A percentile compares a stretch with the other conserved stretches of the same genome.
phyloP scores from a whole-genome alignment of 139 green algal species.

The Haematococcus lacustris region DNA sequence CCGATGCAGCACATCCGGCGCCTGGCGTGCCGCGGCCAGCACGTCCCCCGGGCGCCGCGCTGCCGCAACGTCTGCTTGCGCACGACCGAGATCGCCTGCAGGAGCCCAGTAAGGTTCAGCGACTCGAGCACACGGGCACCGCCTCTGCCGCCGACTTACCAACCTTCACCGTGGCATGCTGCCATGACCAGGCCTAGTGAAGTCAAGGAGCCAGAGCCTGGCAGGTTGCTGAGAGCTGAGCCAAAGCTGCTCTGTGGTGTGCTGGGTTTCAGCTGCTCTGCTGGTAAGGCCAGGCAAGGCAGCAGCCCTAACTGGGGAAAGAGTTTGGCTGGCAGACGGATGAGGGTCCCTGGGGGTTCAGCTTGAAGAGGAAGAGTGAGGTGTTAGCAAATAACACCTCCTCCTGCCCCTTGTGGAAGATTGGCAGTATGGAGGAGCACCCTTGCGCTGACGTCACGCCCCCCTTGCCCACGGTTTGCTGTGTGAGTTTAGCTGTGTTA shows the following conservation, averaged over 20 bases:
- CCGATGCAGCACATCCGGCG: slow-evolving; percentile 1
- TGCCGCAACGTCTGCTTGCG: slow-evolving; percentile 27
- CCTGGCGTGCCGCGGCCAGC: slow-evolving; percentile 3
- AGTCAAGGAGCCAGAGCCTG: not conserved
- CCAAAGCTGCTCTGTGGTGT: not conserved
- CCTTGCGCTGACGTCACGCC: not conserved
- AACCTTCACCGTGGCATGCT: not conserved
- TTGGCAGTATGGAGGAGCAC: not conserved
- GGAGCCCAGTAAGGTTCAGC: not conserved
- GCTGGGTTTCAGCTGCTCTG: not conserved
- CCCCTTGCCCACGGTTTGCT: too few relatives aligned
- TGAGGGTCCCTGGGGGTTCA: too few relatives aligned
- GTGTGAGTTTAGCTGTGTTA: not conserved
- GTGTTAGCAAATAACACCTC: too few relatives aligned
- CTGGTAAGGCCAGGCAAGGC: too few relatives aligned
- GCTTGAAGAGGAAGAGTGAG: too few relatives aligned
- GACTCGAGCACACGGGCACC: not conserved
- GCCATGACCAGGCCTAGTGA: not conserved
- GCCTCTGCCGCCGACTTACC: not conserved
- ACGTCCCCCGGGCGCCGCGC: slow-evolving; percentile 3
- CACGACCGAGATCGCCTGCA: slow-evolving; percentile 37
- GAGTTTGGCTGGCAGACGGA: too few relatives aligned
- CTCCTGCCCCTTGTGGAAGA: not conserved
- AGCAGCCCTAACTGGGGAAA: too few relatives aligned
- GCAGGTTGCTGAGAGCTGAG: not conserved